Conservation (phyloP, 2,329 filamentous ascomycete species). For the Talaromyces sp. region DNA sequence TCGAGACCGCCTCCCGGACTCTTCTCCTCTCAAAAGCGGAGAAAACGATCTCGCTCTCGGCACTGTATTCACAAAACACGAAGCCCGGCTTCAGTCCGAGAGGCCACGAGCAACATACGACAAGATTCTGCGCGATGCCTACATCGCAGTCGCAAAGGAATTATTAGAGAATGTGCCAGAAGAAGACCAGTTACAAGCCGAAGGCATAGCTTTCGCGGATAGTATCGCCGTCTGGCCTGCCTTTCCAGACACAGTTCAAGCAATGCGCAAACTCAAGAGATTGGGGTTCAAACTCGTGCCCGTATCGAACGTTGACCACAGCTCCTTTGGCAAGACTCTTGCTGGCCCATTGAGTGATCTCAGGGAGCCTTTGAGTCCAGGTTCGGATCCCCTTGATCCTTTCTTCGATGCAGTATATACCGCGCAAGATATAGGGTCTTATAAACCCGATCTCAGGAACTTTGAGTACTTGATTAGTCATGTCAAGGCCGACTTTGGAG, state of each 20-base stretch:
- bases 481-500: conserved; percentile 53
- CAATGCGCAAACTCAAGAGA: conserved; percentile 48
- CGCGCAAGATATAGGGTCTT: conserved; percentile 67
- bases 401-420: conserved; percentile 66
- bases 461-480: conserved; percentile 63
- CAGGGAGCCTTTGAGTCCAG: conserved; percentile 16
- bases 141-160: conserved; percentile 33
- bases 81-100: conserved; percentile 49
- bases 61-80: conserved; percentile 46
- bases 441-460: conserved; percentile 63
- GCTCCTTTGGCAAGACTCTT: conserved; percentile 49
- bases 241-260: conserved; percentile 56
- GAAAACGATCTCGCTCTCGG: conserved; percentile 41
- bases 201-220: conserved; percentile 48
- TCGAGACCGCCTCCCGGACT: conserved; percentile 39
- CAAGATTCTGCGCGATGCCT: conserved; percentile 53
- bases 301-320: conserved; percentile 56
- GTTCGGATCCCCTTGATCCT: neutral
- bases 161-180: conserved; percentile 17
- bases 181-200: conserved; percentile 21
- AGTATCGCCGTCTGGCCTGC: conserved; percentile 53
- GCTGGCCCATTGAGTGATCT: conserved; percentile 51
- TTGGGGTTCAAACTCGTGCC: conserved; percentile 54
- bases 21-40: conserved; percentile 34
- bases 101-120: conserved; percentile 60